Evolutionary conservation across 805 yeast genomes (phyloP), one percentile per base, ranked within the genome.

Genomic region (Wickerhamiella lipophila): DNA sequence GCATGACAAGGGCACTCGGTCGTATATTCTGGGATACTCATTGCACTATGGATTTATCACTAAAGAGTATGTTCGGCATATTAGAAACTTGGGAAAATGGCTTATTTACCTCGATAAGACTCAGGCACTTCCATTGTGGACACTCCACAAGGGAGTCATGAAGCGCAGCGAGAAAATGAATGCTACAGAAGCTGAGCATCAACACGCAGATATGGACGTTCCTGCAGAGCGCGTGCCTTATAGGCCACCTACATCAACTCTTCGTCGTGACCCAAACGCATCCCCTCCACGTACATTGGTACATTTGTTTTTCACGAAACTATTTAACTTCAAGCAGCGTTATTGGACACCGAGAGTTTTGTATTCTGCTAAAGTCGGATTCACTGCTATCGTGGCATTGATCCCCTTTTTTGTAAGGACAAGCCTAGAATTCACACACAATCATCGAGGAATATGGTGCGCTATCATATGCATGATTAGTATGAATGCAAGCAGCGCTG

Each of bases 381-480:
- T n/a, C 2, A 32, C 41, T 9, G 40, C 29, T 9, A 18, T 49
- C 6, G 42, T 44, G 2, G 41, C 58, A 2, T 51, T 63, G 3
- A 50, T 57, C 9, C 66, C 66, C 2, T 55, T 57, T 26, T 61
- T 58, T 43, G 50, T 52, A 35, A 50, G 58, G 13, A 42, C 62
- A 1, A 58, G 63, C 0, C 57, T 60, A 1, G 40, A 46, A 9
- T 55, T 54, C 50, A 56, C 53, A 22, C 58, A 57, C 39, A 30
- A 45, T 3, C 50, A 57, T 38, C 49, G 61, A 2, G 50, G 56
- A 1, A 49, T 61, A 5, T 65, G 69, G 69, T 59, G 53, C 3
- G 56, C 62, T 2, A 59, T 65, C 19, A 55, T 64, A 53, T 54
- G 60, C 0, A 55, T 59, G 11, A 50, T 65, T 48, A 62, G 65